A percentile compares a stretch with the other conserved stretches of the same genome.
Conservation (phyloP, 1,284 basidiomycete species). For the Fomitopsis betulina region DNA sequence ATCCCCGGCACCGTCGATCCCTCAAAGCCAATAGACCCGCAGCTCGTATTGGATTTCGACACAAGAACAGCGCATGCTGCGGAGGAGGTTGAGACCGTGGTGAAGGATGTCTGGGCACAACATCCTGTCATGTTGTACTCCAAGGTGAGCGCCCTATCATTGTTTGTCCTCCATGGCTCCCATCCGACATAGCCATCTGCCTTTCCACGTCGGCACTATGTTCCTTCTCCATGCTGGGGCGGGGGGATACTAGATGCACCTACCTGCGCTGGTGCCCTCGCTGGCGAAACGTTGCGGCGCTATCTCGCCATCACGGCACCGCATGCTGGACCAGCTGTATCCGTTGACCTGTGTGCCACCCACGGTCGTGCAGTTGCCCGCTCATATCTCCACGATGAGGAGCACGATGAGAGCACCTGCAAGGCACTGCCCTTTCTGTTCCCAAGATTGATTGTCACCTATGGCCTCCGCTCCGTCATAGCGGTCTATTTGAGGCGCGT, state of each 20-base stretch:
- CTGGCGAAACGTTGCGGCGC: background rate
- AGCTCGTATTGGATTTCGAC: conserved; percentile 82
- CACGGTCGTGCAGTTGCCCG: background rate
- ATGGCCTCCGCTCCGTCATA: background rate
- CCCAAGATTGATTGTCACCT: background rate
- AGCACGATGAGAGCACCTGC: background rate
- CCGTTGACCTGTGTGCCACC: background rate
- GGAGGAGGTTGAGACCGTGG: conserved; percentile 32
- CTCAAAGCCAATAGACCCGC: conserved; percentile 63
- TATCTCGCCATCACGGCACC: background rate
- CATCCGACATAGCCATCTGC: no score
- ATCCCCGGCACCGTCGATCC: conserved; percentile 71
- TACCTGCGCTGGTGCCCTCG: background rate
- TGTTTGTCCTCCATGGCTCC: background rate
- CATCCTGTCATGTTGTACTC: conserved; percentile 79
- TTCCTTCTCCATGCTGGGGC: no score
- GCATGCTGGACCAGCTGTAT: background rate
- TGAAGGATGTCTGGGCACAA: conserved; percentile 51
- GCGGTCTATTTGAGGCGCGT: background rate
- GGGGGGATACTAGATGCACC: no score
- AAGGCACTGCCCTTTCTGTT: background rate
- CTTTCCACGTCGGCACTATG: no score
- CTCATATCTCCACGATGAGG: background rate
- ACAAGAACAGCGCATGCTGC: conserved; percentile 44
- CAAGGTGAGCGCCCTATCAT: conserved; percentile 46